Conservation (phyloP, 2,329 filamentous ascomycete species). For the Trichoderma arundinaceum region DNA sequence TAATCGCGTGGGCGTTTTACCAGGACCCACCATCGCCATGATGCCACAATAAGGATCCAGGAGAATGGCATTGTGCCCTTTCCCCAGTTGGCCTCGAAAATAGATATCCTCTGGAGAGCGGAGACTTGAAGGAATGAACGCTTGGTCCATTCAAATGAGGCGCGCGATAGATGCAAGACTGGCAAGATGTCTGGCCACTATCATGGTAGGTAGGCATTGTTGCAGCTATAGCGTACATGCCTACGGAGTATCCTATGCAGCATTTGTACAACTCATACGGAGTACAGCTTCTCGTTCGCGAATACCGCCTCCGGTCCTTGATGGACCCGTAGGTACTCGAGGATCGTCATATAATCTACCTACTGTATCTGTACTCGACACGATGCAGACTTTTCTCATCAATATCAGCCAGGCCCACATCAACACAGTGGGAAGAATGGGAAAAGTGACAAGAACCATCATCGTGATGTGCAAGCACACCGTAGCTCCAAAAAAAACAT, state of each 20-base stretch:
- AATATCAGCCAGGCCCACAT: constrained; percentile 11
- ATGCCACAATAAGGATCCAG: not conserved
- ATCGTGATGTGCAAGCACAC: not conserved
- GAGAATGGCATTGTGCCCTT: not conserved
- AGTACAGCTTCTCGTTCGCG: not conserved
- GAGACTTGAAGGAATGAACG: not conserved
- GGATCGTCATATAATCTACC: no score
- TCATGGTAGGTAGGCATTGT: not conserved
- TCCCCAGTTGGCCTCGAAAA: not conserved
- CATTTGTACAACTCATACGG: not conserved
- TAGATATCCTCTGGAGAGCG: not conserved
- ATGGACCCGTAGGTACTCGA: not conserved
- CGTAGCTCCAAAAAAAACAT: not conserved
- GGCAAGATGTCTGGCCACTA: not conserved
- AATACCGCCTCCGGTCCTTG: constrained; percentile 3
- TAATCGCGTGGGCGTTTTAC: constrained; percentile 23
- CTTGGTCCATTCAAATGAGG: not conserved
- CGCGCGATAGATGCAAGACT: not conserved
- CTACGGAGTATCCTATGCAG: not conserved
- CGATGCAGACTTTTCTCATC: not conserved
- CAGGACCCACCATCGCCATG: constrained; percentile 9
- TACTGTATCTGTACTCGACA: no score
- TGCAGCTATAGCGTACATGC: not conserved
- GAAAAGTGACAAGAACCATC: not conserved
- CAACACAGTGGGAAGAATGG: constrained; percentile 11